Evolutionary conservation across 306 rosid species (phyloP), one percentile per base, ranked within the genome.

Genomic region (Dalbergia cultrata): DNA sequence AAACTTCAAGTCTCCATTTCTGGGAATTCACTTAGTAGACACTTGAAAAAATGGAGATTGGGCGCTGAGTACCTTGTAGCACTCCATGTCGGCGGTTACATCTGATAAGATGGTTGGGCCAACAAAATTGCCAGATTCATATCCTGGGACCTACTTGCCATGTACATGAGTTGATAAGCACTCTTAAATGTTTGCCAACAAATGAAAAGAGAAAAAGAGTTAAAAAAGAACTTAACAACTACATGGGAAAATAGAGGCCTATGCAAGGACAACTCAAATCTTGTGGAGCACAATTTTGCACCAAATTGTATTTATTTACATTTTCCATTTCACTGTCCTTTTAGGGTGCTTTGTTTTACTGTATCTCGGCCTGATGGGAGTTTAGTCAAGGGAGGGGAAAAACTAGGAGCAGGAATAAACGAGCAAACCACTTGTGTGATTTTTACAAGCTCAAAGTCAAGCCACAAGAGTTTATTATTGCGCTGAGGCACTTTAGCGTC

Each of bases 81-180:
- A 91, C 78, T 95, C 94, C 98, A 95, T 95, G 85, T 90, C 53
- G 26, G 86, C 66, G 4, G 66, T 74, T 78, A 93, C 87, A 83
- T 88, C 80, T 80, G 97, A 80, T 86, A 95, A 80, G 88, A 95
- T 80, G 52, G 97, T 95, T 21, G 99, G 97, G 57, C 99, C 99
- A 81, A 95, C 76, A 89, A 95, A 95, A 84, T 95, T 95, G 45
- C 99, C 98, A 34, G 85, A 86, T 87, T 93, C 98, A 79, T 95
- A 95, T 72, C 96, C 89, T 0, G 96, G 93, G 72, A 95, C 99
- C 97, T 95, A 82, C 64, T 82, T 78, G 72, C 60, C 87, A 79
- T 18, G 74, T 71, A 83, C 35, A 0, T 34, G 54, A 71, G 78
- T 35, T 53, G 18, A 69, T 76, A 21, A 77, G 35, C 62, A 21